Evolutionary conservation across 129 eudicot genomes (phyloP).

Genomic region (Saposhnikovia divaricata): DNA sequence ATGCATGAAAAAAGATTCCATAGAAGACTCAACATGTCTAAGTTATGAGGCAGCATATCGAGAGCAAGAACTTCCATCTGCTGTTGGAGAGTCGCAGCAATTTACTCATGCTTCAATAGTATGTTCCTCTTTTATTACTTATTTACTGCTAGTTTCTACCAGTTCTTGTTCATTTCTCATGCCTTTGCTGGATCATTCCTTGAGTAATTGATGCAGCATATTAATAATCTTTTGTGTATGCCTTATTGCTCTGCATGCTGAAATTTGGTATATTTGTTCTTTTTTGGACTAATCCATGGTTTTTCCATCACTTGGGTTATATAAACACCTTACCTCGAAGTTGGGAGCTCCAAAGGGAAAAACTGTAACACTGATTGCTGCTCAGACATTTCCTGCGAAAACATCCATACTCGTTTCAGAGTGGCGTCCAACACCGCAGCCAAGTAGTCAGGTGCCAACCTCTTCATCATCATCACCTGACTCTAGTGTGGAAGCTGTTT

Average conservation of each 20-base stretch:
- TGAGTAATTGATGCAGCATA: not conserved
- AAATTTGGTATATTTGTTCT: not conserved
- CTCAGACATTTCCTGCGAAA: slow-evolving; percentile 32
- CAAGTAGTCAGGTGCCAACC: slow-evolving; percentile 28
- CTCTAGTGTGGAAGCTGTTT: slow-evolving; percentile 24
- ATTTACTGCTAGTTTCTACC: not conserved
- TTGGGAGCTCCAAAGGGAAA: slow-evolving; percentile 54
- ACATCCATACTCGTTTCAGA: slow-evolving; percentile 39
- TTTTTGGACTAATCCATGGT: not conserved
- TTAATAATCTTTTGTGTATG: not conserved
- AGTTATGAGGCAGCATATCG: slow-evolving; percentile 10
- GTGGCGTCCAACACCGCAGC: slow-evolving; percentile 41
- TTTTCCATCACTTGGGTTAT: not conserved
- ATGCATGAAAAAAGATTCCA: slow-evolving; percentile 28
- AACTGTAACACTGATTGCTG: slow-evolving; percentile 34
- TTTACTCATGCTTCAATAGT: slow-evolving; percentile 82
- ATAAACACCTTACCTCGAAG: slow-evolving; percentile 24
- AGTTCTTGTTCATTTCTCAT: not conserved
- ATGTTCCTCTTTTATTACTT: slow-evolving; percentile 20
- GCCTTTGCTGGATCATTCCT: not conserved
- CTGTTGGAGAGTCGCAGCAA: slow-evolving; percentile 48
- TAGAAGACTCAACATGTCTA: slow-evolving; percentile 31
- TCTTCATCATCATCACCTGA: slow-evolving; percentile 32
- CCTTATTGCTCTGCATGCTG: not conserved
- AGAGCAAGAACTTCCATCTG: slow-evolving; percentile 21